A percentile compares a stretch with the other conserved stretches of the same genome.
Evolutionary conservation across 345 rosid genomes (phyloP).

Genomic region (Corymbia maculata): DNA sequence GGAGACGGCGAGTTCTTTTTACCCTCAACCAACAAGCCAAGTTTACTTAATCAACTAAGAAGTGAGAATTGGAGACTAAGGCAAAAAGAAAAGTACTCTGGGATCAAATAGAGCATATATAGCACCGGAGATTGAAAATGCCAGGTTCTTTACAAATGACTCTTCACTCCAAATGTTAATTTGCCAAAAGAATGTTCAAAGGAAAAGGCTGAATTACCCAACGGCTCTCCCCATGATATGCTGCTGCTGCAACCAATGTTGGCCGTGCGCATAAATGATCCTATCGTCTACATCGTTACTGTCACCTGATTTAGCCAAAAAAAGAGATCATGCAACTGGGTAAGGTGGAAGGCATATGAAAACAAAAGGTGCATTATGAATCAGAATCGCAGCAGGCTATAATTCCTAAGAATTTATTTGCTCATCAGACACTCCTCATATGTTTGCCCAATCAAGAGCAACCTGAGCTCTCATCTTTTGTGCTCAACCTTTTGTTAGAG

Average conservation of each 20-base stretch:
- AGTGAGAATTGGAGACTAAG: background rate
- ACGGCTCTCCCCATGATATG: slow-evolving; percentile 79
- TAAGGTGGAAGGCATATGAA: background rate
- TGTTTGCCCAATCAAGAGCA: too few species aligned
- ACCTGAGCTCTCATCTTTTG: background rate
- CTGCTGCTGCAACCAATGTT: slow-evolving; percentile 52
- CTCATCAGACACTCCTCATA: background rate
- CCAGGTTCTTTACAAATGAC: background rate
- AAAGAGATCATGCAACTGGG: background rate
- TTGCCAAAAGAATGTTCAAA: background rate
- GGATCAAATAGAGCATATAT: background rate
- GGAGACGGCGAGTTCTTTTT: background rate
- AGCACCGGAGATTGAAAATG: background rate
- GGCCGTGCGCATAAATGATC: slow-evolving; percentile 52
- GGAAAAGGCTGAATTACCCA: slow-evolving; percentile 34
- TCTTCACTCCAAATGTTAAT: background rate
- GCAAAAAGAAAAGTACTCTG: background rate
- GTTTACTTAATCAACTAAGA: background rate
- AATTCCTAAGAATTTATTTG: background rate
- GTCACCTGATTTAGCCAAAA: slow-evolving; percentile 39
- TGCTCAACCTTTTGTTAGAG: slow-evolving; percentile 77
- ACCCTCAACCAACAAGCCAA: background rate
- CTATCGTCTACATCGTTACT: slow-evolving; percentile 46
- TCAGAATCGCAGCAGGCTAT: background rate
- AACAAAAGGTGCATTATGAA: background rate